phyloP scores from a whole-genome alignment of 2,329 filamentous ascomycete genomes.

The Neobulgaria alba region DNA sequence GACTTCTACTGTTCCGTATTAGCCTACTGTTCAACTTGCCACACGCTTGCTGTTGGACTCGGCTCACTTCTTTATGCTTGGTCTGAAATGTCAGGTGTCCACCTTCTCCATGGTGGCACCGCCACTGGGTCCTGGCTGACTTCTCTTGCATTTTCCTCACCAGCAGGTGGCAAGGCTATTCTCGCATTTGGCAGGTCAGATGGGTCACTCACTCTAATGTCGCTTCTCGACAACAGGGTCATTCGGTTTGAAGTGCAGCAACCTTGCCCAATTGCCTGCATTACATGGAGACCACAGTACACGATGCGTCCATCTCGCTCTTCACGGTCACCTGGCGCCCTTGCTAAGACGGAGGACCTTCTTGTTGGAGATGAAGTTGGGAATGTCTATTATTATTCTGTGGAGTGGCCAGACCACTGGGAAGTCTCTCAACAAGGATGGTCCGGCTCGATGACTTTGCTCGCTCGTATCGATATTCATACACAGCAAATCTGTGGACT shows the following conservation, averaged over 20 bases:
- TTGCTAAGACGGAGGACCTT: constrained; percentile 69
- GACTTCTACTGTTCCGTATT: constrained; percentile 93
- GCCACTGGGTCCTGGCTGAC: constrained; percentile 59
- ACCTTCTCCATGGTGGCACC: constrained; percentile 38
- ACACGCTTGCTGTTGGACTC: constrained; percentile 76
- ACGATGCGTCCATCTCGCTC: constrained; percentile 45
- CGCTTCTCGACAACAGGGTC: constrained; percentile 55
- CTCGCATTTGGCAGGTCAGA: constrained; percentile 77
- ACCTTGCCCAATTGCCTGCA: constrained; percentile 63
- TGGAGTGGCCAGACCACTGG: constrained; percentile 71
- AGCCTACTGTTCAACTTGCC: constrained; percentile 68
- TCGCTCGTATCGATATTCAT: constrained; percentile 71
- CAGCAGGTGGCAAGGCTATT: constrained; percentile 65
- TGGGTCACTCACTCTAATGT: constrained; percentile 69
- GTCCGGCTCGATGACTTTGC: constrained; percentile 68
- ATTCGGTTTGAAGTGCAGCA: constrained; percentile 71
- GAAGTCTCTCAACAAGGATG: constrained; percentile 59
- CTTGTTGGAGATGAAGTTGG: constrained; percentile 79
- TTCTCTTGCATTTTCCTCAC: constrained; percentile 83
- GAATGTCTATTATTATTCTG: constrained; percentile 75
- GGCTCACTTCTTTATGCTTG: constrained; percentile 76
- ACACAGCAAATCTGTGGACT: constrained; percentile 87
- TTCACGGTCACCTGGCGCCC: constrained; percentile 34
- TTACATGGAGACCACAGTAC: constrained; percentile 67
- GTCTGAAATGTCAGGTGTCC: constrained; percentile 68